Conservation (phyloP, 140 eudicot species). For the Erigeron philadelphicus region DNA sequence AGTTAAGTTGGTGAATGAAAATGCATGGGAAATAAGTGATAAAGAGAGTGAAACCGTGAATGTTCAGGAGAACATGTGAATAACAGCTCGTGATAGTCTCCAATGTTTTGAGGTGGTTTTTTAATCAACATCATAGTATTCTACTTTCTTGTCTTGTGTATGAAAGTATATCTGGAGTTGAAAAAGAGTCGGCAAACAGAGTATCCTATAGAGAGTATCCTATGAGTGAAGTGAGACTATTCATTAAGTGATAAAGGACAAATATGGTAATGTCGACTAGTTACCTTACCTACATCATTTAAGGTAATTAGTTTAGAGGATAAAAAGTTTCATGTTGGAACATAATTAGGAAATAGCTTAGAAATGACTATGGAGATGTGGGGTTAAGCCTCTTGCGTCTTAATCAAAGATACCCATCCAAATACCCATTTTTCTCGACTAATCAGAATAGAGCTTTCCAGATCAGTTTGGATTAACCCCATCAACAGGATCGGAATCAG, state of each 20-base stretch:
- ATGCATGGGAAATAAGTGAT: constrained; percentile 75
- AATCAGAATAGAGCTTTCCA: too few relatives aligned
- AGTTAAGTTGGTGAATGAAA: constrained; percentile 25
- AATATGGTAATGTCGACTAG: neutral
- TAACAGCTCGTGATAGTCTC: constrained; percentile 55
- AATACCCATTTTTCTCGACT: too few relatives aligned
- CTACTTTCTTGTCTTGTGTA: constrained; percentile 1
- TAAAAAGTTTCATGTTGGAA: too few relatives aligned
- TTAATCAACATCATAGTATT: constrained; percentile 6
- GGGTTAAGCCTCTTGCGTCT: too few relatives aligned
- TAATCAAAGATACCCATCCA: too few relatives aligned
- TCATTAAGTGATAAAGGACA: constrained; percentile 23
- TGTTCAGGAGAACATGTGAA: constrained; percentile 61
- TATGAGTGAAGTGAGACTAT: constrained; percentile 22
- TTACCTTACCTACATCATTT: constrained; percentile 21
- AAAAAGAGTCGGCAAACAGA: constrained; percentile 26
- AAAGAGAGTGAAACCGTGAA: constrained; percentile 44
- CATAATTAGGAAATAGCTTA: too few relatives aligned
- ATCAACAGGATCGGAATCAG: too few relatives aligned
- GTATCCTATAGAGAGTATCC: constrained; percentile 49
- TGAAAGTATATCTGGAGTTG: neutral
- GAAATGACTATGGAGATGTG: too few relatives aligned
- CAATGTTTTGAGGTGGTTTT: constrained; percentile 57
- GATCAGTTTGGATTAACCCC: too few relatives aligned
- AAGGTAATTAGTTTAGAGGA: neutral